Evolutionary conservation across 176 grass and related monocot genomes (phyloP), one percentile per base, ranked within the genome.

Genomic region (Triticum timopheevii): DNA sequence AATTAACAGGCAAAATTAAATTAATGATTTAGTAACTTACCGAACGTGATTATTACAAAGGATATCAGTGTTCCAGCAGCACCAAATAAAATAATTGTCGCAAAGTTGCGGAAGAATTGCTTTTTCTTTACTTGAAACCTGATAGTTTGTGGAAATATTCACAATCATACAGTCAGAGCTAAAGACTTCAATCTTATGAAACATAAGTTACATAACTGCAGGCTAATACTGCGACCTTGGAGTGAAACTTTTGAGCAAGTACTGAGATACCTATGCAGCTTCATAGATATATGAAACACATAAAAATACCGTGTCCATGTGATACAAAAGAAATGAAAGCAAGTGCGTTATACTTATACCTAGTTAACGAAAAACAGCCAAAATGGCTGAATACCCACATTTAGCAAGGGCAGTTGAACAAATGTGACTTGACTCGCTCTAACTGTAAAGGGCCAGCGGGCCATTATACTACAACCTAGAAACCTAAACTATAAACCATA

Each of bases 111-210:
- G 83, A 95, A 98, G 85, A 98, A 98, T 79, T 94, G 93, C 65
- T 98, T 98, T 91, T 98, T 98, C 85, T 98, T 98, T 87, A 98
- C 96, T 90, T 94, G 96, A 88, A 98, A 98, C 86, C 96, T 95
- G 89, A 45, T 59, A 82, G n/a, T 58, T 77, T 25, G 19, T 61
- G 40, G 27, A 85, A 49, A 73, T 52, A 81, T 72, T 83, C 40
- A 89, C 9, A 77, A 47, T 16, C 20, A 67, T 64, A 70, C 40
- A 79, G 27, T 73, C 65, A 59, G 4, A 78, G 80, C 35, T 67
- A 56, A 82, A 83, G 8, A 76, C 11, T 83, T 35, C 39, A 71
- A 63, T 70, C 22, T 7, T 24, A 69, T 64, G 15, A 82, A 86
- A 82, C 19, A 59, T 59, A 59, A 22, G 54, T 22, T 59, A 59